A percentile compares a stretch with the other conserved stretches of the same genome.
Evolutionary conservation across 106 monocot genomes (phyloP).

Genomic region (Alisma plantagoaquatica): DNA sequence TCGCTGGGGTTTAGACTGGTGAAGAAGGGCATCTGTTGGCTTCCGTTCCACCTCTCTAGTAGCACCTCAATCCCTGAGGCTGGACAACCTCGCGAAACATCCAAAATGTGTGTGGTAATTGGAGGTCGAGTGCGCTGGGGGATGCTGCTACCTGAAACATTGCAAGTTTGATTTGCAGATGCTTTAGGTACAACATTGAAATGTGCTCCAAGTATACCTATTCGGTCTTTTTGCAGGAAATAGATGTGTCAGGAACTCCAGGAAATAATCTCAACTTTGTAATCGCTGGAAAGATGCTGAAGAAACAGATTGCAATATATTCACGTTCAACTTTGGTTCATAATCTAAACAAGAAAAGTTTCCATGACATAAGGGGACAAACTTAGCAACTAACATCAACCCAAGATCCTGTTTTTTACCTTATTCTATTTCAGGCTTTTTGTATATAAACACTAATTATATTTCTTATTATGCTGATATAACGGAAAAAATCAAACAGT

Average conservation of each 20-base stretch:
- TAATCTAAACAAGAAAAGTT: neutral
- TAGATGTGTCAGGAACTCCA: slow-evolving; percentile 12
- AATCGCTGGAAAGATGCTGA: too few species aligned
- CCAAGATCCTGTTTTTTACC: too few species aligned
- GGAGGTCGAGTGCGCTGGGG: slow-evolving; percentile 52
- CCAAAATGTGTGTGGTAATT: slow-evolving; percentile 91
- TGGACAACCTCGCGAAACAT: slow-evolving; percentile 58
- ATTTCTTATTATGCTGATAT: too few species aligned
- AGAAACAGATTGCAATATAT: too few species aligned
- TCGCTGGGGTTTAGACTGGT: slow-evolving; percentile 9
- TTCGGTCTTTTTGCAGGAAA: slow-evolving; percentile 36
- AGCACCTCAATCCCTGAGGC: slow-evolving; percentile 69
- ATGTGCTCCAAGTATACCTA: slow-evolving; percentile 73
- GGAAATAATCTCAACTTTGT: too few species aligned
- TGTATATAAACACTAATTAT: too few species aligned
- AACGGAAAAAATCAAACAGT: too few species aligned
- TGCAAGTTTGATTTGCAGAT: slow-evolving; percentile 21
- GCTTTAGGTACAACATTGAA: slow-evolving; percentile 31
- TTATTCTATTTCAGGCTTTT: too few species aligned
- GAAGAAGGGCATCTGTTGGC: slow-evolving; percentile 27
- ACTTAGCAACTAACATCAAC: too few species aligned
- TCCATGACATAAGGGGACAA: neutral
- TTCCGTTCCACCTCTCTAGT: slow-evolving; percentile 62
- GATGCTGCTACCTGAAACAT: slow-evolving; percentile 26
- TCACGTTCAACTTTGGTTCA: too few species aligned